Evolutionary conservation across 345 rosid genomes (phyloP).

Genomic region (Pseudoturritis turrita): DNA sequence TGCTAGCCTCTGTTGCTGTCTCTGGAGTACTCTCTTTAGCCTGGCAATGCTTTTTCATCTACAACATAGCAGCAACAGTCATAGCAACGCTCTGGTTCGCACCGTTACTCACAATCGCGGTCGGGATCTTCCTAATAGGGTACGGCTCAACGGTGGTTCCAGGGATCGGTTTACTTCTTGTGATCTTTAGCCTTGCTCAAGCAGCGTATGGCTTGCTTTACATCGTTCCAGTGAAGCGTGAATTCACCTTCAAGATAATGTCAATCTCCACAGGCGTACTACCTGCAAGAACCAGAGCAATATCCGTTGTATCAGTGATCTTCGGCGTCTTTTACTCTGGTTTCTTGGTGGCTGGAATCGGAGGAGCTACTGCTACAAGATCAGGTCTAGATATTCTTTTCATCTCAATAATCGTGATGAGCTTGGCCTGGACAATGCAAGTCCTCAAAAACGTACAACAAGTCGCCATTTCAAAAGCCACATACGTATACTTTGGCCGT

Average conservation of each 20-base stretch:
- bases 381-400: slow-evolving; percentile 41
- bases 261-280: slow-evolving; percentile 38
- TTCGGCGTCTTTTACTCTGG: slow-evolving; percentile 38
- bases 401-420: slow-evolving; percentile 45
- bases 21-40: slow-evolving; percentile 45
- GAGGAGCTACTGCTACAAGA: slow-evolving; percentile 62
- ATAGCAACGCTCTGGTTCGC: slow-evolving; percentile 52
- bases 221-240: slow-evolving; percentile 39
- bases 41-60: slow-evolving; percentile 46
- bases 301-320: slow-evolving; percentile 31
- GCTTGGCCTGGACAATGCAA: slow-evolving; percentile 74
- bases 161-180: slow-evolving; percentile 30
- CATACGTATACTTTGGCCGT: slow-evolving; percentile 35
- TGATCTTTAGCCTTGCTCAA: slow-evolving; percentile 31
- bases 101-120: slow-evolving; percentile 50
- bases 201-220: slow-evolving; percentile 37
- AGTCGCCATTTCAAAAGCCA: slow-evolving; percentile 49
- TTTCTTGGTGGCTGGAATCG: slow-evolving; percentile 66
- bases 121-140: slow-evolving; percentile 38
- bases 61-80: slow-evolving; percentile 41
- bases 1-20: slow-evolving; percentile 47
- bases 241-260: slow-evolving; percentile 44
- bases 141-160: slow-evolving; percentile 31
- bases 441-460: slow-evolving; percentile 54
- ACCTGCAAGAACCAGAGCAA: slow-evolving; percentile 33